phyloP scores from a whole-genome alignment of 208 protist species.

The Spongospora subterranea region DNA sequence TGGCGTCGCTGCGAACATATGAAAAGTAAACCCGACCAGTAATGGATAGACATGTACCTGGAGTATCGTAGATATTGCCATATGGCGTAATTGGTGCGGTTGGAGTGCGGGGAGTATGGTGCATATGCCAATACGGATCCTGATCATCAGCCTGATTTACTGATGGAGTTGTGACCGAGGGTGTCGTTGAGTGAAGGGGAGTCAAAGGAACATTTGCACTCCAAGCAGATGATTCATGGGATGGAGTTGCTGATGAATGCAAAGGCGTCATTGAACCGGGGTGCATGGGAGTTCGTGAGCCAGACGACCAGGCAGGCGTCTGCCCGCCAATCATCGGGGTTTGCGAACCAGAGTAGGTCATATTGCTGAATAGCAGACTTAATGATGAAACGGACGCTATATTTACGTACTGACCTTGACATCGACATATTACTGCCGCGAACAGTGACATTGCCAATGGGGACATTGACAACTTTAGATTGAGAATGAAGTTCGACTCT shows the following conservation, averaged over 20 bases:
- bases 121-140: background rate
- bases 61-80: background rate
- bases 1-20: slow-evolving; percentile 16
- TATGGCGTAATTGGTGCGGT: background rate
- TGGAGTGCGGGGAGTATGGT: background rate
- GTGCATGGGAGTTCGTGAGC: slow-evolving; percentile 24
- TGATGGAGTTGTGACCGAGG: slow-evolving; percentile 10
- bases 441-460: slow-evolving; percentile 25
- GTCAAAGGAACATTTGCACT: slow-evolving; percentile 35
- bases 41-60: background rate
- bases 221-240: slow-evolving; percentile 28
- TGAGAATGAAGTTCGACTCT: slow-evolving; percentile 56
- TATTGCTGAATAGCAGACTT: background rate
- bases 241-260: background rate
- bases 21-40: background rate
- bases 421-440: background rate
- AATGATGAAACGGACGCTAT: background rate
- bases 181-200: background rate
- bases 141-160: background rate
- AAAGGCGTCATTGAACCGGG: slow-evolving; percentile 14
- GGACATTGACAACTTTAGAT: slow-evolving; percentile 49
- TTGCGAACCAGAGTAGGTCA: slow-evolving; percentile 16
- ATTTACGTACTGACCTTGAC: background rate
- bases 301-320: background rate
- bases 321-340: slow-evolving; percentile 12